A percentile compares a stretch with the other conserved stretches of the same genome.
phyloP scores from a whole-genome alignment of 2,329 filamentous ascomycete genomes.

The Trichoderma citrinoviride region DNA sequence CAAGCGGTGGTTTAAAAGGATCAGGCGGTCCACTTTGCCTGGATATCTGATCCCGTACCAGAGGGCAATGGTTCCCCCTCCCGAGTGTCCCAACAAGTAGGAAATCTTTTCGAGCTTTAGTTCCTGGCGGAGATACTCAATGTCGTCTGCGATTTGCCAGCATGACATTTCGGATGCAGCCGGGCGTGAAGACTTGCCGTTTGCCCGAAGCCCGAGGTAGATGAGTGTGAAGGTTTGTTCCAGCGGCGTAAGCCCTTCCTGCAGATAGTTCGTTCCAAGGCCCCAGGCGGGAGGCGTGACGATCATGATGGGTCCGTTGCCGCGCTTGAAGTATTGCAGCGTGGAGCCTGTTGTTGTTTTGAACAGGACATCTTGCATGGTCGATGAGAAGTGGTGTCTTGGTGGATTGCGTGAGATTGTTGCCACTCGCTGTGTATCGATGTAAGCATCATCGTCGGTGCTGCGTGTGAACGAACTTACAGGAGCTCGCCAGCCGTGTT shows the following conservation, averaged over 20 bases:
- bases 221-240: neutral
- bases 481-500: neutral
- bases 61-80: neutral
- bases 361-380: neutral
- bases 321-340: neutral
- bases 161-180: constrained; percentile 1
- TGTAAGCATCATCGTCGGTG: neutral
- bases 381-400: neutral
- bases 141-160: constrained; percentile 1
- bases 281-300: constrained; percentile 3
- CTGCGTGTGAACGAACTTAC: neutral
- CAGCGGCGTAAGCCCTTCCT: neutral
- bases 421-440: neutral
- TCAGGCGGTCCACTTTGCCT: neutral
- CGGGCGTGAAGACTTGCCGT: neutral
- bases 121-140: neutral
- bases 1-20: neutral
- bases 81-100: neutral
- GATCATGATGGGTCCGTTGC: neutral
- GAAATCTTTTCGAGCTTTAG: neutral
- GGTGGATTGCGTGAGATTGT: neutral
- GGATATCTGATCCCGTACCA: neutral
- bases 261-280: neutral
- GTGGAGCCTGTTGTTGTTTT: neutral
- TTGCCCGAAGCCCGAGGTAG: neutral